Evolutionary conservation across 768 basidiomycete species (phyloP), one percentile per base, ranked within the genome.

Genomic region (Rubroboletus satanas): DNA sequence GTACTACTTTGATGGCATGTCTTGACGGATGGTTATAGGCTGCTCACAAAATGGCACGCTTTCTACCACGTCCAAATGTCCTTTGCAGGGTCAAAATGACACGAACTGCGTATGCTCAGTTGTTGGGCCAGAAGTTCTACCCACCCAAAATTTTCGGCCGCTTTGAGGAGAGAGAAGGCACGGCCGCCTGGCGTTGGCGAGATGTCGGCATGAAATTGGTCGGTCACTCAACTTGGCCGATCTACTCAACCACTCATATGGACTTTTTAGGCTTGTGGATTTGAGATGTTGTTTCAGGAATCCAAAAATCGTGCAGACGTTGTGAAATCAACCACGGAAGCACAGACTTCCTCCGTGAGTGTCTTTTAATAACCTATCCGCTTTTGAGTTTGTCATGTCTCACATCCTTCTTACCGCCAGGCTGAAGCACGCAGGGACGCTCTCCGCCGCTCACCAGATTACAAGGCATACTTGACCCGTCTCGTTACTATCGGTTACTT

Each of bases 121-220:
- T 98, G 28, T 70, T 87, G 35, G 90, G 93, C 7, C 97, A 98
- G 71, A 90, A 84, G 52, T 98, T 98, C 68, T 88, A 85, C 66
- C 88, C 96, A 5, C 93, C 95, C 2, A 93, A 89, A 66, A 76
- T 89, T 28, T 99, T 98, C 64, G 91, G 92, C 5, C 77, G 78
- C 49, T 88, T 85, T 77, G 69, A 75, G 57, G 87, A 85, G 60
- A 73, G 62, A 17, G 84, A 89, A 71, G 83, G 79, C 6, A 82
- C 81, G 1, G 71, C 75, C 39, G 85, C 90, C 60, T 83, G 85
- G 83, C 80, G 85, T 61, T 85, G 90, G 85, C 78, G 82, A 54
- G 90, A 93, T 71, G 69, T 91, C 29, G 96, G 96, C 8, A 89
- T 98, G 85, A 98, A 98, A 76, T 85, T 98, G 49, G 93, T 90